Conservation (phyloP, 2,329 filamentous ascomycete species). For the Graphilbum sp. region DNA sequence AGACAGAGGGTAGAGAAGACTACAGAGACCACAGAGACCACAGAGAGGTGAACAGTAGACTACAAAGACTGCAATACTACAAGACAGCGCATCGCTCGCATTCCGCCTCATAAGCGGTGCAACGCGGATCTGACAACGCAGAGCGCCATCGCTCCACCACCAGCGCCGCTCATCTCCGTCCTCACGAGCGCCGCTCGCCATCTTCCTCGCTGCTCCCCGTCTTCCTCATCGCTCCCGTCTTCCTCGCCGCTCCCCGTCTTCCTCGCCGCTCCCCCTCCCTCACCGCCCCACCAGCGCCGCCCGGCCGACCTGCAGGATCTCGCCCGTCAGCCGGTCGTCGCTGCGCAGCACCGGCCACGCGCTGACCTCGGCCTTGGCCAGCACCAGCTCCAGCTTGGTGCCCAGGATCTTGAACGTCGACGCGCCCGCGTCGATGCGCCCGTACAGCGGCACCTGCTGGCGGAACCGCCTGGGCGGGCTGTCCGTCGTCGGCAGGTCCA, state of each 20-base stretch:
- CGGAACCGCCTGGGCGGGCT: slow-evolving; percentile 61
- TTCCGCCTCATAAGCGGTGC: too few species aligned
- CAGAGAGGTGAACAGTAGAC: too few species aligned
- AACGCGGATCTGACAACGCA: too few species aligned
- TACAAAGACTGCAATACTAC: too few species aligned
- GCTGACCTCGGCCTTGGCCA: slow-evolving; percentile 54
- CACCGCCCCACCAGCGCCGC: slow-evolving; percentile 35
- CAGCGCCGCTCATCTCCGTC: too few species aligned
- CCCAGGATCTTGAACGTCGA: slow-evolving; percentile 69
- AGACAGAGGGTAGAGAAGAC: background rate
- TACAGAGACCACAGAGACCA: too few species aligned
- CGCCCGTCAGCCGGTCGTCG: slow-evolving; percentile 50
- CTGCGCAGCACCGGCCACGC: slow-evolving; percentile 77
- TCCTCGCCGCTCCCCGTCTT: background rate
- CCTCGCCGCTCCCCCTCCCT: background rate
- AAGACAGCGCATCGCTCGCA: too few species aligned
- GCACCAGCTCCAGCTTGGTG: slow-evolving; percentile 71
- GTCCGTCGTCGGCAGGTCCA: slow-evolving; percentile 79
- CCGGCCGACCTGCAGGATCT: slow-evolving; percentile 80
- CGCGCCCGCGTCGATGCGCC: slow-evolving; percentile 55
- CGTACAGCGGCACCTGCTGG: slow-evolving; percentile 59
- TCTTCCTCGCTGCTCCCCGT: too few species aligned
- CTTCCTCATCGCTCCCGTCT: too few species aligned
- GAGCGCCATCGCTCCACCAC: too few species aligned
- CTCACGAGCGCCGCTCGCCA: too few species aligned